Base-by-base conservation (phyloP, 371 early-diverging fungal genomes). In the Mortierella sp. region DNA sequence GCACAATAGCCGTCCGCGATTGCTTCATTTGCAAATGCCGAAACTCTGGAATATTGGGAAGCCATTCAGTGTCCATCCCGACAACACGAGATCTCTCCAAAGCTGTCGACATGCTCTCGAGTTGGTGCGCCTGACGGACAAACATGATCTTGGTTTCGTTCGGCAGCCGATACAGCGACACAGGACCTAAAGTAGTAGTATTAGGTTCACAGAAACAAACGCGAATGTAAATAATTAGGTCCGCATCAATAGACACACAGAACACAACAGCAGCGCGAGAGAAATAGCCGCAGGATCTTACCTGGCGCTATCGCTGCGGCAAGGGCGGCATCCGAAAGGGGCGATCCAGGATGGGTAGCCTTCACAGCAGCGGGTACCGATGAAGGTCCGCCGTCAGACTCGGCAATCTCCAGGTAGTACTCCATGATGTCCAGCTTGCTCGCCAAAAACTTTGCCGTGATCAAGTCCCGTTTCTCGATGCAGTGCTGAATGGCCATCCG, bases 51-150 rank as follows among this genome's bases (percentile, higher is more conserved):
- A 74, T 76, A 44, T 70, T 48, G 5, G 83, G 83, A 1, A 82
- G 71, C 83, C 83, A 82, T 26, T 82, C 83, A 1, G 79, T 82
- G 51, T 82, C 83, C 77, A 82, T 78, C 9, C 76, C 83, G 5
- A 82, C 73, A 19, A 72, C 51, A 5, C 43, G 59, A 1, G 79
- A 75, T 21, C 21, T 59, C 21, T 48, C 40, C 16, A 82, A 54
- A 0, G 74, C 43, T 1, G 46, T n/a, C n/a, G 79, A 19, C 31
- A 82, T 19, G 21, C 9, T 24, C 11, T 70, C 64, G 1, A 82
- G 50, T 43, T 72, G 59, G 0, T 73, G 57, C 0, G 37, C 51
- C 19, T 71, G 53, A 48, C 76, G 69, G n/a, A 82, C 79, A n/a
- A 82, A 51, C 0, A 76, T 48, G 13, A 71, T 21, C 37, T 55